Evolutionary conservation across 208 protist genomes (phyloP), one percentile per base, ranked within the genome.

Genomic region (Acanthamoeba quina): DNA sequence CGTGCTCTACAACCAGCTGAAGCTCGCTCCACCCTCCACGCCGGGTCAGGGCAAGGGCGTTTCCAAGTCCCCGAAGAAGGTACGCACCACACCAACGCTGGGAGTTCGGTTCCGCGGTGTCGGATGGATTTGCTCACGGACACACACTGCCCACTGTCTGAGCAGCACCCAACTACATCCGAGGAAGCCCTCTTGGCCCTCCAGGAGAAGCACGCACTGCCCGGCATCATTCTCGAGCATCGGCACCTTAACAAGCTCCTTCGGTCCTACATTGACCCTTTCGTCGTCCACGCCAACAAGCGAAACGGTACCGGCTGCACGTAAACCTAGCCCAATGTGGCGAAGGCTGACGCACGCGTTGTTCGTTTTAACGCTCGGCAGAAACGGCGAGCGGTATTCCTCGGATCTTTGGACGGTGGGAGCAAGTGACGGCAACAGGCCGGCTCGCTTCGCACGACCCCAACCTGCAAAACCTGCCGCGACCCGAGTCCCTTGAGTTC

Each of bases 141-240:
- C 54, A 24, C 21, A 24, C 29, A 34, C 6, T 49, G 6, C 34
- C 26, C 9, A 74, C 7, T 64, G 15, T 24, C 70, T 34, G 11
- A 11, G 49, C 54, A 91, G 85, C 85, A 91, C 29, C 60, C 85
- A 7, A 68, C 85, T 2, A 91, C 85, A 10, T 91, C 85, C 5
- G 85, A 91, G 37, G 85, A 91, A 31, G 85, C 31, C 21, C 85
- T 91, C 4, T 31, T 74, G 24, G 54, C 58, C 24, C 62, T 91
- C 17, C 34, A 54, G 62, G 85, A 91, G 10, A 49, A 66, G 26
- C 89, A 93, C 49, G 26, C 62, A 13, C 66, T 93, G 26, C 89
- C 89, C 21, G 60, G 66, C 44, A 93, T 93, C 66, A 93, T 93
- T 29, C 49, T 93, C n/a, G 89, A 93, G 44, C 70, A 93, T 62